Evolutionary conservation across 1,139 yeast species (phyloP), one percentile per base, ranked within the genome.

Genomic region (Debaryomycetaceae sp.): DNA sequence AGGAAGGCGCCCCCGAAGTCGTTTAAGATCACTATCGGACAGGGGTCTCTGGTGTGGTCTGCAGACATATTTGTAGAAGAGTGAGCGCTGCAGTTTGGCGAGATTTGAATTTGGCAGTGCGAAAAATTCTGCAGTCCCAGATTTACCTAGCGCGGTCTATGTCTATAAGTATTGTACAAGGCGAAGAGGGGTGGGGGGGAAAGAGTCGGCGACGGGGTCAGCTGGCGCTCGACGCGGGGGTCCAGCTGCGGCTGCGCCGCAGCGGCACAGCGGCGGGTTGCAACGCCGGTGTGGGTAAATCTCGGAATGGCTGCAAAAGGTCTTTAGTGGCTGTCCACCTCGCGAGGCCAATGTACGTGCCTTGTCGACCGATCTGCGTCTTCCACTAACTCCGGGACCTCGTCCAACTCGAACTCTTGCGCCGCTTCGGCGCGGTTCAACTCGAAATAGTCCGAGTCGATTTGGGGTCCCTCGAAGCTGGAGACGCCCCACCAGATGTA

Each of bases 1-100:
- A 97, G 80, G 52, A 88, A 91, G 36, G 98, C 97, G 56, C 97
- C 97, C 51, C 99, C 99, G 51, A 91, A 91, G 70, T 91, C 99
- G 61, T 81, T 89, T 44, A 91, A 67, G 46, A 91, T 88, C 42
- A 91, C 97, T 46, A 89, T 76, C 39, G 98, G 99, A 68, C 99
- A 91, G 50, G 99, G 99, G 58, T 91, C 99, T 78, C 98, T 84
- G 27, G 96, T 78, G 62, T 91, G 98, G 67, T 93, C 98, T 37
- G 96, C 96, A 30, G 91, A 80, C 89, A 81, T 80, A 24, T 32
- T 57, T 76, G 34, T 78, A 22, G 48, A 81, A 9, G n/a, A n/a
- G n/a, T n/a, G n/a, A n/a, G n/a, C n/a, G n/a, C n/a, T n/a, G n/a
- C n/a, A 12, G 30, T 6, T 23, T 23, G n/a, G 25, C 14, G 9